Percentiles rank a stretch among this genome's conserved stretches.
Conservation (phyloP, 2,329 filamentous ascomycete genomes). For the Fusarium pilosicola region DNA sequence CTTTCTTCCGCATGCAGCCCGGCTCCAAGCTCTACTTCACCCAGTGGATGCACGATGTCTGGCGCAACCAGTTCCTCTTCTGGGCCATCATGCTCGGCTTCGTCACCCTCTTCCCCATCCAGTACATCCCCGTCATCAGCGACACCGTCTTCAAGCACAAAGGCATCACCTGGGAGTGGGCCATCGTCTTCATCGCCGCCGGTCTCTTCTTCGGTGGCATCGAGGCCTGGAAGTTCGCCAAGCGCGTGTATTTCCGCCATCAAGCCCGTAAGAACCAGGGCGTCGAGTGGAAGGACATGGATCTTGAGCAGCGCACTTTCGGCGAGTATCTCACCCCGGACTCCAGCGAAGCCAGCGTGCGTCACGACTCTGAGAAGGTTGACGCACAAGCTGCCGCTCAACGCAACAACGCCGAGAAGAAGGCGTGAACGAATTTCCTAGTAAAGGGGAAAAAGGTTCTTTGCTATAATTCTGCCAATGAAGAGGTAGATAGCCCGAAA, state of each 20-base stretch:
- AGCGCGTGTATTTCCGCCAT: conserved; percentile 57
- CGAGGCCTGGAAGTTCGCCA: conserved; percentile 68
- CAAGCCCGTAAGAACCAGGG: conserved; percentile 38
- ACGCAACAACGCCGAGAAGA: conserved; percentile 29
- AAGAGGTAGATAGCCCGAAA: conserved; percentile 2
- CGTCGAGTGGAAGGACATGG: conserved; percentile 50
- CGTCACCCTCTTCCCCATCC: conserved; percentile 59
- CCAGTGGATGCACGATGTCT: conserved; percentile 74
- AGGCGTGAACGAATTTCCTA: conserved; percentile 27
- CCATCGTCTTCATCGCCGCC: conserved; percentile 64
- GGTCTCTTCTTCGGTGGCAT: conserved; percentile 67
- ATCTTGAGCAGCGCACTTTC: conserved; percentile 54
- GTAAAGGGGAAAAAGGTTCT: not conserved
- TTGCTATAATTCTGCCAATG: not conserved
- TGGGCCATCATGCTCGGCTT: conserved; percentile 66
- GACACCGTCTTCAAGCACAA: conserved; percentile 68
- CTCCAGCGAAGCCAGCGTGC: conserved; percentile 43
- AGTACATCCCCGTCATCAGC: conserved; percentile 71
- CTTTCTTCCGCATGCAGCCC: conserved; percentile 80
- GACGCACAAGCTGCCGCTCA: conserved; percentile 13
- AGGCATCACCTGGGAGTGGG: conserved; percentile 72
- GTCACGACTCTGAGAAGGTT: conserved; percentile 41
- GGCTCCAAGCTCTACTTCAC: conserved; percentile 68
- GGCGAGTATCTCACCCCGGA: conserved; percentile 50
- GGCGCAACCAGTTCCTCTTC: conserved; percentile 78